A percentile compares a stretch with the other conserved stretches of the same genome.
These are phyloP conservation scores for Macadamia integrifolia DNA, from an alignment of 164 flowering plant genomes.

Conservation along the genomic window DNA sequence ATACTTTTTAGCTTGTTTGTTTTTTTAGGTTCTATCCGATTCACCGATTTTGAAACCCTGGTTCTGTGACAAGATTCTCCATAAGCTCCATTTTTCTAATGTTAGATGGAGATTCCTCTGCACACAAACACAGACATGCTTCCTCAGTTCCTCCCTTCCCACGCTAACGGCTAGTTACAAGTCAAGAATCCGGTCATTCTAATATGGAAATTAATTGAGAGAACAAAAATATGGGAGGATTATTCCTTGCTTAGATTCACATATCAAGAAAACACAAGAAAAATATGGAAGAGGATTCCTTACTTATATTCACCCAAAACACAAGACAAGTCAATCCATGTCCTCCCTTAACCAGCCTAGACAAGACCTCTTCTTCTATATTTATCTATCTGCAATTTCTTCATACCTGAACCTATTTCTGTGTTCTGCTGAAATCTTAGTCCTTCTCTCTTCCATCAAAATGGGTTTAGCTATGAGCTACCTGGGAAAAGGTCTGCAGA, in stretches of 20 bases:
- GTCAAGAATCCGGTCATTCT: neutral
- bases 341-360: neutral
- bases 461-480: conserved; percentile 27
- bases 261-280: no score
- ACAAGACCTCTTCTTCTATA: neutral
- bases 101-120: no score
- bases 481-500: conserved; percentile 23
- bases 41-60: no score
- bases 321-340: conserved; percentile 3
- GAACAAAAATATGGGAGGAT: no score
- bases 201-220: no score
- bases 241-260: no score
- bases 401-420: neutral
- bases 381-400: neutral
- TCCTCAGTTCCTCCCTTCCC: no score
- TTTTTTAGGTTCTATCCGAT: no score
- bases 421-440: neutral
- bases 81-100: no score
- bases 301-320: neutral
- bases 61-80: no score
- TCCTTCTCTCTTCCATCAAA: neutral
- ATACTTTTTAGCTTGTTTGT: no score
- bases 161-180: neutral
- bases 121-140: no score
- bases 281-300: neutral